A percentile compares a stretch with the other conserved stretches of the same genome.
Conservation (phyloP, 257 asterid species). For the Solanum etuberosum region DNA sequence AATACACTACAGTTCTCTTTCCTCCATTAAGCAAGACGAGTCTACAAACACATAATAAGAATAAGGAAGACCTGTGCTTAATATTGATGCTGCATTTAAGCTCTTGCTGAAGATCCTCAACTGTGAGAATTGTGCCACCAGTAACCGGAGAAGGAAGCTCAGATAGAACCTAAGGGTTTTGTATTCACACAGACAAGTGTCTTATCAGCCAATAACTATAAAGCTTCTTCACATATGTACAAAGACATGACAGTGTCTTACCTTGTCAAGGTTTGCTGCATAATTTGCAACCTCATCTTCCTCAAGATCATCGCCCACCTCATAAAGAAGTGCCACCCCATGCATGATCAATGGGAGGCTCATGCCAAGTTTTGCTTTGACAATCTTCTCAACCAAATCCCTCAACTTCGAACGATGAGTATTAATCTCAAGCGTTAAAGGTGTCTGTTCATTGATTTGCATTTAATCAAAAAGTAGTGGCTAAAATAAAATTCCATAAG, state of each 20-base stretch:
- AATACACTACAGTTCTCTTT: background rate
- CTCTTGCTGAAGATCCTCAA: constrained; percentile 97
- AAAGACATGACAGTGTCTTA: constrained; percentile 4
- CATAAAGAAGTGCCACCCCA: constrained; percentile 79
- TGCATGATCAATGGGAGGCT: constrained; percentile 80
- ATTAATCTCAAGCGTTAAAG: constrained; percentile 83
- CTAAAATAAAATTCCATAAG: background rate
- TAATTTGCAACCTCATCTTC: constrained; percentile 79
- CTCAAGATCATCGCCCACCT: constrained; percentile 95
- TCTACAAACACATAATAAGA: background rate
- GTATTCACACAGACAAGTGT: constrained; percentile 3
- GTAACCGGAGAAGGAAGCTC: constrained; percentile 82
- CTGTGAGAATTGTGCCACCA: constrained; percentile 73
- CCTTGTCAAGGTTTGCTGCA: constrained; percentile 91
- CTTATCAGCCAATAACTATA: background rate
- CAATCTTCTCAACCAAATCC: constrained; percentile 85
- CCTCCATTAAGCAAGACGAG: background rate
- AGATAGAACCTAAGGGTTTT: constrained; percentile 51
- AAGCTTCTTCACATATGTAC: background rate
- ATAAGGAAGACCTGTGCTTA: constrained; percentile 61
- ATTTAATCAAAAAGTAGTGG: constrained; percentile 6
- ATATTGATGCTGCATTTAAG: constrained; percentile 71
- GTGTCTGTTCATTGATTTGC: constrained; percentile 44
- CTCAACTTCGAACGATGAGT: constrained; percentile 69
- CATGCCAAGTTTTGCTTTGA: constrained; percentile 89